Percentiles rank a stretch among this genome's conserved stretches.
Conservation (phyloP, 768 basidiomycete genomes). For the Pleurotus pulmonarius region DNA sequence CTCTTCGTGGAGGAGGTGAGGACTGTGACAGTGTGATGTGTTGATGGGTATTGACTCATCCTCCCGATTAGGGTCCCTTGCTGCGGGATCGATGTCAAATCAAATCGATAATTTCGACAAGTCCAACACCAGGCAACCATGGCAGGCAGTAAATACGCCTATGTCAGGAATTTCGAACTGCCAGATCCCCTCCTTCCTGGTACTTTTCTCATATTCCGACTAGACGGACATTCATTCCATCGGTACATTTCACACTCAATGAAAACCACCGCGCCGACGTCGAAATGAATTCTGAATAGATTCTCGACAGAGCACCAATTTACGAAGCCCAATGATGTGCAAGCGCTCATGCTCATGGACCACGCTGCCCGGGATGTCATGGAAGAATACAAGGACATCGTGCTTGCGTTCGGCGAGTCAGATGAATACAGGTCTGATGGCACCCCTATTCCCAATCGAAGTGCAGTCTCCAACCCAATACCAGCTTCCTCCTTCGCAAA, state of each 20-base stretch:
- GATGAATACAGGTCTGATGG: conserved; percentile 86
- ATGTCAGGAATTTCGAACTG: conserved; percentile 86
- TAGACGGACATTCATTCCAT: conserved; percentile 95
- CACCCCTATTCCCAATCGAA: not conserved
- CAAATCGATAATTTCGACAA: not conserved
- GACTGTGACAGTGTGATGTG: conserved; percentile 1
- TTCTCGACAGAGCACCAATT: conserved; percentile 85
- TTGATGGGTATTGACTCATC: conserved; percentile 5
- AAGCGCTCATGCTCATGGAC: conserved; percentile 90
- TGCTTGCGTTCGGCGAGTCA: conserved; percentile 91
- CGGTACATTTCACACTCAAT: conserved; percentile 40
- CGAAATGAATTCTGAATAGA: conserved; percentile 31
- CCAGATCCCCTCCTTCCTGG: conserved; percentile 83
- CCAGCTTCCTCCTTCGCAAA: conserved; percentile 82
- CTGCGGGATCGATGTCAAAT: not conserved
- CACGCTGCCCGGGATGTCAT: conserved; percentile 79
- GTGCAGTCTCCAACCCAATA: not conserved
- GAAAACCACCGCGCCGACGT: not conserved
- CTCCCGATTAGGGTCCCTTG: conserved; percentile 8
- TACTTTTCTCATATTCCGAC: conserved; percentile 78
- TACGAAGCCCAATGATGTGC: conserved; percentile 86
- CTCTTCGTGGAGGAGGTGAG: conserved; percentile 5
- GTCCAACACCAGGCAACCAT: conserved; percentile 33
- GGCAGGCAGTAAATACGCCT: conserved; percentile 92
- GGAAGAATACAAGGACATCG: conserved; percentile 78